phyloP scores from a whole-genome alignment of 78 protist species.

The Polysphondylium violaceum region DNA sequence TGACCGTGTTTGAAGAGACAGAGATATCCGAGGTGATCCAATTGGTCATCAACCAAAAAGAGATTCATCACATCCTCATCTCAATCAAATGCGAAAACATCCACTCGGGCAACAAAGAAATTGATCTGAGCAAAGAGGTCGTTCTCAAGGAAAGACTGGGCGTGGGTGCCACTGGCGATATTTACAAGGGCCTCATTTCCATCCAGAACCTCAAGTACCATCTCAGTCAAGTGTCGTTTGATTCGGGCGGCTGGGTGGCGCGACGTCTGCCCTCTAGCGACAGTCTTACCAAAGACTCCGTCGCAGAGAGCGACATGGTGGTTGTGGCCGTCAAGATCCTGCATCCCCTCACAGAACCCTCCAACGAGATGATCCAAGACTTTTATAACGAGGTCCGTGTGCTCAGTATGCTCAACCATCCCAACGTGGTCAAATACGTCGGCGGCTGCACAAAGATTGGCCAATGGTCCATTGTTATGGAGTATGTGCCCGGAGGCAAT shows the following conservation, averaged over 20 bases:
- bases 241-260: not conserved
- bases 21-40: constrained; percentile 43
- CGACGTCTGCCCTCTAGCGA: constrained; percentile 9
- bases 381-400: constrained; percentile 47
- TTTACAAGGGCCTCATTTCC: constrained; percentile 43
- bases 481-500: constrained; percentile 75
- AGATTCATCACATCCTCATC: constrained; percentile 44
- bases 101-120: constrained; percentile 71
- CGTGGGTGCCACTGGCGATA: constrained; percentile 72
- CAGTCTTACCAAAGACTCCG: not conserved
- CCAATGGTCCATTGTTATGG: constrained; percentile 67
- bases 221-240: not conserved
- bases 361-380: constrained; percentile 71
- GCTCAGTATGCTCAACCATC: constrained; percentile 62
- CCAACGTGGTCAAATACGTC: constrained; percentile 72
- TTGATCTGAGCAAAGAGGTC: constrained; percentile 43
- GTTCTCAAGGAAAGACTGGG: constrained; percentile 26
- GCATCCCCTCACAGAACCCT: constrained; percentile 46
- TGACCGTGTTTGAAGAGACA: constrained; percentile 65
- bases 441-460: constrained; percentile 72
- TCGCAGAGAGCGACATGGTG: not conserved
- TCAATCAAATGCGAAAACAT: constrained; percentile 34
- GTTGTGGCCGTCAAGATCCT: constrained; percentile 62
- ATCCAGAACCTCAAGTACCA: constrained; percentile 31
- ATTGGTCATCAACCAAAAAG: constrained; percentile 41